Evolutionary conservation across 768 basidiomycete species (phyloP).

Genomic region (Cubamyces lactineus): DNA sequence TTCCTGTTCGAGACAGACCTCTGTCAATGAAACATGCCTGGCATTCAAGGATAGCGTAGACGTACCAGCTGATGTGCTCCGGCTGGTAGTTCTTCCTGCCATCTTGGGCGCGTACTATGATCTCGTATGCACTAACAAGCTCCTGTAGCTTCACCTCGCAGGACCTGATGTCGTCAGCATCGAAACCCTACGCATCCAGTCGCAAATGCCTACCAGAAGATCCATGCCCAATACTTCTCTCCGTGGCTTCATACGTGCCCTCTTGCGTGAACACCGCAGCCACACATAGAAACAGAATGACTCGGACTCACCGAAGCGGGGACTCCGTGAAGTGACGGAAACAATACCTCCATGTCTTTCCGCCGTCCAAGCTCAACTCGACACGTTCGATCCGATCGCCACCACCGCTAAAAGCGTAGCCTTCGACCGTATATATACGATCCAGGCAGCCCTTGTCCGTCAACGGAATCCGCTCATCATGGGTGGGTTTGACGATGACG

Average conservation of each 20-base stretch:
- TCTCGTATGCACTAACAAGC: constrained; percentile 15
- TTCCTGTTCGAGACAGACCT: constrained; percentile 11
- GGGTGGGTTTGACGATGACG: constrained; percentile 26
- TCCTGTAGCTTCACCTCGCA: constrained; percentile 24
- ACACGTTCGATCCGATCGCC: constrained; percentile 24
- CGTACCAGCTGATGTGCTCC: constrained; percentile 26
- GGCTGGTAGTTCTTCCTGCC: constrained; percentile 25
- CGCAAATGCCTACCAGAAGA: constrained; percentile 22
- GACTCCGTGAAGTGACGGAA: constrained; percentile 23
- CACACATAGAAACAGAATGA: neutral
- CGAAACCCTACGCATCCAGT: no score
- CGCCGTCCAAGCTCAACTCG: constrained; percentile 29
- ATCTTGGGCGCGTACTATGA: constrained; percentile 24
- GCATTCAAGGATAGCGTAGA: no score
- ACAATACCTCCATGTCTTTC: constrained; percentile 29
- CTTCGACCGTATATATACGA: constrained; percentile 21
- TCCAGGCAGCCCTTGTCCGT: constrained; percentile 1
- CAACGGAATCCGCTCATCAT: constrained; percentile 21
- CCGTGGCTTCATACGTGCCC: constrained; percentile 17
- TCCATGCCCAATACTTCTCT: constrained; percentile 30
- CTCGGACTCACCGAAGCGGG: constrained; percentile 17
- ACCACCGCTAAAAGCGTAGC: constrained; percentile 27
- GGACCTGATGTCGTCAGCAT: constrained; percentile 12
- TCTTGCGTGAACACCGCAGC: neutral
- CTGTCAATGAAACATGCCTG: no score